phyloP scores from a whole-genome alignment of 805 yeast genomes.

The Hanseniaspora nectarophila region DNA sequence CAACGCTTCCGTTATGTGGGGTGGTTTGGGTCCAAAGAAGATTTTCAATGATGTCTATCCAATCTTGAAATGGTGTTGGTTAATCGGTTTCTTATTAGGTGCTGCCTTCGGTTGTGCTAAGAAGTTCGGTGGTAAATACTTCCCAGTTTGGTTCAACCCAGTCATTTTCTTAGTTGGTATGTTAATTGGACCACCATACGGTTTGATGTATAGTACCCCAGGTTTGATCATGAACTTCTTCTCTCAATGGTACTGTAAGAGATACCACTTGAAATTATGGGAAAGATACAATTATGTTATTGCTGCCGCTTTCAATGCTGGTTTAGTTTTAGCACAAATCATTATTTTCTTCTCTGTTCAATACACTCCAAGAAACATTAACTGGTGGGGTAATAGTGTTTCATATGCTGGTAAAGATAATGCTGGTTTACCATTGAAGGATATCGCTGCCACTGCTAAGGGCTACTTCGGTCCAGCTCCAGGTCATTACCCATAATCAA shows the following conservation, averaged over 20 bases:
- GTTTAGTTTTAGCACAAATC: constrained; percentile 46
- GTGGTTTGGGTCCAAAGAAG: constrained; percentile 45
- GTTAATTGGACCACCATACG: constrained; percentile 42
- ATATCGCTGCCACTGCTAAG: constrained; percentile 17
- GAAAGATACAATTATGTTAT: constrained; percentile 46
- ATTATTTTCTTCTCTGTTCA: constrained; percentile 38
- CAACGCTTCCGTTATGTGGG: constrained; percentile 48
- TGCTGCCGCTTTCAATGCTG: constrained; percentile 50
- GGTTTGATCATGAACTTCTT: constrained; percentile 26
- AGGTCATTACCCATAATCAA: constrained; percentile 25
- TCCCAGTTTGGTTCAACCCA: constrained; percentile 37
- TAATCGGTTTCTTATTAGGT: constrained; percentile 38
- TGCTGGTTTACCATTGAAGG: constrained; percentile 13
- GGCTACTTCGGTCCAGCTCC: constrained; percentile 24
- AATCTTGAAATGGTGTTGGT: constrained; percentile 49
- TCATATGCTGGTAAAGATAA: constrained; percentile 21
- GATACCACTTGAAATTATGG: constrained; percentile 45
- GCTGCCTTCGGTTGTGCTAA: constrained; percentile 26
- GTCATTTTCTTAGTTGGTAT: constrained; percentile 44
- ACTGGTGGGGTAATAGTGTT: constrained; percentile 55
- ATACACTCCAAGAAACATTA: constrained; percentile 25
- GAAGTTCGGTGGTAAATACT: constrained; percentile 21
- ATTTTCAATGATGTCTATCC: constrained; percentile 51
- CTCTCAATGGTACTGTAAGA: constrained; percentile 41
- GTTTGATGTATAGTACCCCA: constrained; percentile 29